Evolutionary conservation across 2,329 filamentous ascomycete species (phyloP), one percentile per base, ranked within the genome.

Genomic region (Ciborinia camelliae): DNA sequence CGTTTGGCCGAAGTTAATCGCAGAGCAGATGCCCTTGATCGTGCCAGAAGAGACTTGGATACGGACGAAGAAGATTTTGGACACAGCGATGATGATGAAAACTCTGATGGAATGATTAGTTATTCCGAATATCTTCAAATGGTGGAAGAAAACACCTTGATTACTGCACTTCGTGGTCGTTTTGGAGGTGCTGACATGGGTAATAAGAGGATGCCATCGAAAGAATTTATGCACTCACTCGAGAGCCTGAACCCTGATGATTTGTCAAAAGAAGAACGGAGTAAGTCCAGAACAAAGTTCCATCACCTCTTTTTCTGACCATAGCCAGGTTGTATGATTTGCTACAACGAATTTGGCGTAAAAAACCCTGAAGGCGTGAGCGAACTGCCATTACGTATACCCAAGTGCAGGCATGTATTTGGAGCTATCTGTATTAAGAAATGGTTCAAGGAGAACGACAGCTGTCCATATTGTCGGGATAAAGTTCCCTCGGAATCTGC

Each of bases 361-460:
- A 73, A 77, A 65, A 85, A 81, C 35, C 84, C 85, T 0, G 86
- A 88, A 68, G 85, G 85, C 1, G 75, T 84, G 26, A 80, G 77
- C 53, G 86, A 89, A 71, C 77, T 75, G 3, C 84, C 86, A 0
- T 73, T 88, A 20, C 82, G 83, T 26, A 74, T 88, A 23, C 86
- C 86, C 2, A 82, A 80, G 68, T 89, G 86, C 77, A 85, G 83
- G 68, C 86, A 89, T 69, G 74, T 88, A 8, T 89, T 89, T 73
- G 86, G 86, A 23, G 81, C 87, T 64, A 79, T 82, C 69, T 89
- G 86, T 73, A 85, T 89, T 68, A 86, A 84, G 73, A 87, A 84
- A 69, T 89, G 86, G 86, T 81, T 89, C 50, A 79, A 84, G 61
- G 84, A 87, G 53, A 84, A 84, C 1, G 81, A 86, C 69, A 86